These are phyloP conservation scores for Nicotiana noctiflora DNA, from an alignment of 257 asterid species.

Conservation along the genomic window DNA sequence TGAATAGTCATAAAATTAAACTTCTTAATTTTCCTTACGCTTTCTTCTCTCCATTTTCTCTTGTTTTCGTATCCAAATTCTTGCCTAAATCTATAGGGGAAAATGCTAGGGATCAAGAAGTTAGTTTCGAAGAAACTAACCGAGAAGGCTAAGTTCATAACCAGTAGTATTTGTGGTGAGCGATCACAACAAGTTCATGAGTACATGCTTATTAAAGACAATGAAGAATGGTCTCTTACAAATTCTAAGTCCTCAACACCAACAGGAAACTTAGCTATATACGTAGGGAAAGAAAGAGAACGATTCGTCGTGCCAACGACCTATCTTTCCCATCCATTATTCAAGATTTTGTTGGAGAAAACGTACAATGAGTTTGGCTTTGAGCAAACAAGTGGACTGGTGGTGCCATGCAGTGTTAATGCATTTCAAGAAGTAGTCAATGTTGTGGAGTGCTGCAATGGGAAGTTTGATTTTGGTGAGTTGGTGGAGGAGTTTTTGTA, in stretches of 20 bases:
- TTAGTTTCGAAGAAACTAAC: slow-evolving; percentile 60
- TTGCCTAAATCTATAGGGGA: not conserved
- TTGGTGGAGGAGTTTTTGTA: slow-evolving; percentile 49
- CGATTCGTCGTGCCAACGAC: slow-evolving; percentile 61
- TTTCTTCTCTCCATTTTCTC: not conserved
- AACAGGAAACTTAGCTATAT: slow-evolving; percentile 52
- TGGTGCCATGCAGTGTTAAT: slow-evolving; percentile 62
- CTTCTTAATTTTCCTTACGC: not conserved
- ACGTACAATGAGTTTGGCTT: slow-evolving; percentile 66
- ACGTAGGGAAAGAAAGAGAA: slow-evolving; percentile 63
- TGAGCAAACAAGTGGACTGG: slow-evolving; percentile 42
- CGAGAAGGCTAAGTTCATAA: slow-evolving; percentile 36
- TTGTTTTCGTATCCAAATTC: not conserved
- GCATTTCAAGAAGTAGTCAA: slow-evolving; percentile 57
- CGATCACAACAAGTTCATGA: slow-evolving; percentile 21
- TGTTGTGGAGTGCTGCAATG: slow-evolving; percentile 59
- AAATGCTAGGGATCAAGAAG: slow-evolving; percentile 52
- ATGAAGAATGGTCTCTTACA: not conserved
- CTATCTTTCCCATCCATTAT: slow-evolving; percentile 73
- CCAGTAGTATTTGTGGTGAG: not conserved
- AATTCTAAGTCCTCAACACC: slow-evolving; percentile 24
- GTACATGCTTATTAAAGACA: slow-evolving; percentile 28
- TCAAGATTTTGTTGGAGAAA: slow-evolving; percentile 74
- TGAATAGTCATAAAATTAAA: not conserved
- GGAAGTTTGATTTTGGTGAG: slow-evolving; percentile 66